These are phyloP conservation scores for Arthrobotrys pseudoclavata DNA, from an alignment of 2,329 filamentous ascomycete species.

Conservation along the genomic window DNA sequence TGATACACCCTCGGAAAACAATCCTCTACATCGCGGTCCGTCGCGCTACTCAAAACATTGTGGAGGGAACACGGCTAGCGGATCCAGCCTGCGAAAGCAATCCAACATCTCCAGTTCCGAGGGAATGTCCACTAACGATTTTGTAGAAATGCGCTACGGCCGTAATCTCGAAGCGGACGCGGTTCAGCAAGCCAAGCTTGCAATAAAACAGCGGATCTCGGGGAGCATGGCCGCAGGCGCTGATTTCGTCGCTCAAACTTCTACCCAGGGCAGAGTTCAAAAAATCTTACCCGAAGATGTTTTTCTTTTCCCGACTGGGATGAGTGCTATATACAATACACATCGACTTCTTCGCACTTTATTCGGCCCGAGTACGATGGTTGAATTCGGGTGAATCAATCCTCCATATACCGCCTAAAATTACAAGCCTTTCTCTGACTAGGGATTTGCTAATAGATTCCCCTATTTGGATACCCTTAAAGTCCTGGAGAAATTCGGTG, in stretches of 20 bases:
- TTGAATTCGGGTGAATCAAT: conserved; percentile 78
- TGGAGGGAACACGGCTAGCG: conserved; percentile 57
- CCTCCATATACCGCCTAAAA: neutral
- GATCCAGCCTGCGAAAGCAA: conserved; percentile 6
- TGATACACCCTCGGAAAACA: neutral
- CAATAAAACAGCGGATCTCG: conserved; percentile 87
- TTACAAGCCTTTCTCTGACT: conserved; percentile 3
- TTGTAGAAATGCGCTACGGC: conserved; percentile 94
- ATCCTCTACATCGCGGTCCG: conserved; percentile 60
- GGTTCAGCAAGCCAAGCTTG: conserved; percentile 84
- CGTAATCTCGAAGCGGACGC: conserved; percentile 86
- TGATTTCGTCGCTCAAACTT: conserved; percentile 58
- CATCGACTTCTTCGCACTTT: conserved; percentile 80
- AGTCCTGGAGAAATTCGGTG: conserved; percentile 92
- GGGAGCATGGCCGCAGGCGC: conserved; percentile 80
- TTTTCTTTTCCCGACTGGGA: conserved; percentile 88
- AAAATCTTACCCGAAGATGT: conserved; percentile 87
- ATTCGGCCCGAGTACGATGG: conserved; percentile 77
- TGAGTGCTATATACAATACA: conserved; percentile 93
- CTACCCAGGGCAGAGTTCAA: conserved; percentile 70
- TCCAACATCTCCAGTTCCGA: conserved; percentile 66
- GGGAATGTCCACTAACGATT: conserved; percentile 73
- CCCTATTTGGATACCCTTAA: conserved; percentile 98
- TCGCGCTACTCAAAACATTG: conserved; percentile 62
- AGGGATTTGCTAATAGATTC: conserved; percentile 70